Base-by-base conservation (phyloP, 2,329 filamentous ascomycete species). In the Thielaviopsis cerberus region DNA sequence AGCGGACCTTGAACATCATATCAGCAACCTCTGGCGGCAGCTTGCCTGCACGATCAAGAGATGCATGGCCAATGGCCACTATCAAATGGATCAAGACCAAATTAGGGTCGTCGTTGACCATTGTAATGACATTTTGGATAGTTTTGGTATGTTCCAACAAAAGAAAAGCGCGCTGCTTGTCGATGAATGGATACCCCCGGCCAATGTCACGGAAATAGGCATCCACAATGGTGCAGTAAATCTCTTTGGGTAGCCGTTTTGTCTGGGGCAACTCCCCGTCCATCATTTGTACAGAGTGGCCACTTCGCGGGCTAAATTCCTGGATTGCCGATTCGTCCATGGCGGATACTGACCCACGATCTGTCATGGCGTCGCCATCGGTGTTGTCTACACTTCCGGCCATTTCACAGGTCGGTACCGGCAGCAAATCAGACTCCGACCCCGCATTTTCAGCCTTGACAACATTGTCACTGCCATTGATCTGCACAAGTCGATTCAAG, bases 141-240 rank as follows among this genome's bases (percentile, higher is more conserved):
- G 59, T 60, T 8, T 24, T 37, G 8, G 54, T 27, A 20, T 59
- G 52, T 54, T 72, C 69, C 5, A 73, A 63, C 23, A 70, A 66
- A 8, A 63, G 62, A 0, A 70, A 64, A 37, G 72, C 64, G 59
- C 68, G 66, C 20, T 63, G 61, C 48, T 69, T 66, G 59, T 74
- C 68, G 26, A 74, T 66, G 58, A 74, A 74, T 8, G 73, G 72
- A 59, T 74, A 75, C 1, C 71, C 71, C 4, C 71, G 67, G 59
- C 74, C 70, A 25, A 74, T 70, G 59, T 74, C 70, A 17, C 70
- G 68, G 57, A 74, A 74, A 63, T 74, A 75, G 17, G 73, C 72
- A 55, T 73, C 69, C 8, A 72, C 68, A 24, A 72, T 22, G 8
- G 50, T 50, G 4, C n/a, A 7, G 24, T 58, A 58, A 10, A 51